Percentiles rank a stretch among this genome's conserved stretches.
Evolutionary conservation across 2,329 filamentous ascomycete genomes (phyloP).

Genomic region (Cladorrhinum sp.): DNA sequence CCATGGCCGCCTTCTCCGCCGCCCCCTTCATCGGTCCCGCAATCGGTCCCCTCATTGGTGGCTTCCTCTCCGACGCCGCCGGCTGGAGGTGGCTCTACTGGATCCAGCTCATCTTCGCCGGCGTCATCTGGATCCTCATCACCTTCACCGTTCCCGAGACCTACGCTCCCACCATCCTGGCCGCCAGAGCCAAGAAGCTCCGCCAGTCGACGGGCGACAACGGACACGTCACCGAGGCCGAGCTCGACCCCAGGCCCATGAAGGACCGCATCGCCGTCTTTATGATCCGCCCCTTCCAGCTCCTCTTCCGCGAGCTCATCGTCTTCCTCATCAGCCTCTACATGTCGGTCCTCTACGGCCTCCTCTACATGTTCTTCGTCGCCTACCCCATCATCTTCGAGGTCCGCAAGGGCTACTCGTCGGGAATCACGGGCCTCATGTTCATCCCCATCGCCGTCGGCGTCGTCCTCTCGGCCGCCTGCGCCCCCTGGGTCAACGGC

Average conservation of each 20-base stretch:
- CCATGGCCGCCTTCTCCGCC: slow-evolving; percentile 82
- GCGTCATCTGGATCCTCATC: slow-evolving; percentile 69
- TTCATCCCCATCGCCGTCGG: slow-evolving; percentile 81
- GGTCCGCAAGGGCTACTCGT: slow-evolving; percentile 72
- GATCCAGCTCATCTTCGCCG: slow-evolving; percentile 76
- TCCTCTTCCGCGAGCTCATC: slow-evolving; percentile 80
- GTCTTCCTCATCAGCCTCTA: slow-evolving; percentile 81
- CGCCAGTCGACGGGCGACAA: slow-evolving; percentile 65
- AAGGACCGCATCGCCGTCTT: slow-evolving; percentile 69
- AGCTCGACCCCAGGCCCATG: slow-evolving; percentile 70
- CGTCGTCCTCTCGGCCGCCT: slow-evolving; percentile 64
- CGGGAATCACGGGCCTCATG: slow-evolving; percentile 76
- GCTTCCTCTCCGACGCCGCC: slow-evolving; percentile 65
- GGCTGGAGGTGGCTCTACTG: slow-evolving; percentile 87
- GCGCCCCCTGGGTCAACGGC: slow-evolving; percentile 72
- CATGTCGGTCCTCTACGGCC: slow-evolving; percentile 77
- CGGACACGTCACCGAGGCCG: slow-evolving; percentile 73
- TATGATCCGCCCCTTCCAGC: slow-evolving; percentile 77
- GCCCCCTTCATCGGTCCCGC: slow-evolving; percentile 81
- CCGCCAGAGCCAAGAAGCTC: slow-evolving; percentile 66
- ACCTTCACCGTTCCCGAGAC: slow-evolving; percentile 90
- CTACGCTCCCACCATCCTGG: slow-evolving; percentile 76
- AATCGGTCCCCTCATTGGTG: slow-evolving; percentile 72
- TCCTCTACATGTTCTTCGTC: slow-evolving; percentile 76
- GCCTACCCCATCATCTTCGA: slow-evolving; percentile 71